These are phyloP conservation scores for Colletotrichum incanum DNA, from an alignment of 2,329 filamentous ascomycete genomes.

Conservation along the genomic window DNA sequence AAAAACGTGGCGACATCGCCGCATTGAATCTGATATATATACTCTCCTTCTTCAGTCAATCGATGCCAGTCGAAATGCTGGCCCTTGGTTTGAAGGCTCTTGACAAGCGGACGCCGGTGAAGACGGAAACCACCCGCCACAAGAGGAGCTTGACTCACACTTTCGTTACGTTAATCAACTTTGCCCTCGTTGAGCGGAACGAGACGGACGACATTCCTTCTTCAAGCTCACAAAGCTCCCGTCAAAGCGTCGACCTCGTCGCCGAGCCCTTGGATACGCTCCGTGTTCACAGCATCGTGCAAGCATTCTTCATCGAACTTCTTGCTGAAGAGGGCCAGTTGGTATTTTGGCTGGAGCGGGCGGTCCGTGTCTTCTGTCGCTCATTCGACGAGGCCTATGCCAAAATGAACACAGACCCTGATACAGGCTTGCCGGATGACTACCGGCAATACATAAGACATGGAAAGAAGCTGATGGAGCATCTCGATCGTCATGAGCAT, in stretches of 20 bases:
- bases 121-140: conserved; percentile 53
- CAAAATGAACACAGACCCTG: conserved; percentile 58
- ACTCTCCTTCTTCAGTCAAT: conserved; percentile 75
- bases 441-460: conserved; percentile 68
- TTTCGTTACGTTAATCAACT: conserved; percentile 65
- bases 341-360: conserved; percentile 65
- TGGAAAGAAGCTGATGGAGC: conserved; percentile 61
- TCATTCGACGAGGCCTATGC: conserved; percentile 64
- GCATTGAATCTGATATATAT: conserved; percentile 77
- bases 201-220: conserved; percentile 60
- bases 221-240: conserved; percentile 58
- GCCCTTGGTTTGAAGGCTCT: conserved; percentile 67
- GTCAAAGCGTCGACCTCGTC: conserved; percentile 45
- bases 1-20: conserved; percentile 62
- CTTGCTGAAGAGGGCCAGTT: conserved; percentile 59
- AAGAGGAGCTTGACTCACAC: conserved; percentile 62
- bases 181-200: conserved; percentile 67
- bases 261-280: conserved; percentile 66
- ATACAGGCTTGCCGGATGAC: conserved; percentile 63
- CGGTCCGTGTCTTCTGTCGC: conserved; percentile 63
- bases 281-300: conserved; percentile 66
- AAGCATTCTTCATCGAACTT: conserved; percentile 66
- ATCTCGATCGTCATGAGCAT: conserved; percentile 58
- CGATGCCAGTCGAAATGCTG: conserved; percentile 78
- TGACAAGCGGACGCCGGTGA: conserved; percentile 63